These are phyloP conservation scores for Triangularia verruculosa DNA, from an alignment of 2,329 filamentous ascomycete genomes.

Conservation along the genomic window DNA sequence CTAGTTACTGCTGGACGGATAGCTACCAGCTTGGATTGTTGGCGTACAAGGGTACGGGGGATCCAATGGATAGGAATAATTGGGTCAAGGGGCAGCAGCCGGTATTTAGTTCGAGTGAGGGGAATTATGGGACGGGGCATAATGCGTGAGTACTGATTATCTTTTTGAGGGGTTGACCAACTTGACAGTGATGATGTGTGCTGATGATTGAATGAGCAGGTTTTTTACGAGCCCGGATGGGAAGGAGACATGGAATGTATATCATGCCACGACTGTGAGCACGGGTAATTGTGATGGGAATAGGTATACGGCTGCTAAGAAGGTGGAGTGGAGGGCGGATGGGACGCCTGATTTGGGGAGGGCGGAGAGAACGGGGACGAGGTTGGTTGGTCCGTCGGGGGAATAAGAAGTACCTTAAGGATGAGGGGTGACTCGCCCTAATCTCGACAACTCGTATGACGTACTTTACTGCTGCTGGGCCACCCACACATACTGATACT, in stretches of 20 bases:
- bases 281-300: slow-evolving; percentile 51
- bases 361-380: slow-evolving; percentile 5
- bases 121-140: slow-evolving; percentile 56
- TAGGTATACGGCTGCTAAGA: slow-evolving; percentile 53
- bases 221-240: slow-evolving; percentile 58
- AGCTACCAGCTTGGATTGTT: slow-evolving; percentile 53
- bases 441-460: no score
- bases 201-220: slow-evolving; percentile 29
- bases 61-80: slow-evolving; percentile 42
- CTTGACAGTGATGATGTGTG: no score
- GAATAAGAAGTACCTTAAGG: slow-evolving; percentile 6
- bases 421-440: no score
- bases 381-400: slow-evolving; percentile 10
- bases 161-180: background rate
- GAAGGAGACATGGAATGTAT: slow-evolving; percentile 53
- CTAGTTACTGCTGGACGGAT: slow-evolving; percentile 55
- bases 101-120: slow-evolving; percentile 51
- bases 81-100: slow-evolving; percentile 52
- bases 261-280: slow-evolving; percentile 50
- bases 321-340: slow-evolving; percentile 48
- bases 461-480: no score
- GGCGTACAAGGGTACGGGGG: slow-evolving; percentile 49
- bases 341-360: slow-evolving; percentile 51
- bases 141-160: slow-evolving; percentile 40
- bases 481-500: no score